These are phyloP conservation scores for Tetracladium maxilliforme DNA, from an alignment of 2,329 filamentous ascomycete genomes.

Conservation along the genomic window DNA sequence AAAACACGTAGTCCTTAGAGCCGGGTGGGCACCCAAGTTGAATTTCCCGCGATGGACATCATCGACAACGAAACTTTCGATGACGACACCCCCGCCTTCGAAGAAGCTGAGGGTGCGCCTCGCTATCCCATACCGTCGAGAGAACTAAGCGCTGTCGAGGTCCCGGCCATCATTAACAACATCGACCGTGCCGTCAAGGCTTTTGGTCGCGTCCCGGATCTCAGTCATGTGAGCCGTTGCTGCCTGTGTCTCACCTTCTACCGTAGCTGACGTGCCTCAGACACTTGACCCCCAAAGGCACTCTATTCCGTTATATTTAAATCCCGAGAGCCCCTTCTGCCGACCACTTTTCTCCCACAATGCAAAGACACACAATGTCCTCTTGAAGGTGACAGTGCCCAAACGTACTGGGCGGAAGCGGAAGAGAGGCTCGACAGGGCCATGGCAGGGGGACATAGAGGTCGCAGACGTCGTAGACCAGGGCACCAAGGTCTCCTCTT, in stretches of 20 bases:
- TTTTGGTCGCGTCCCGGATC: constrained; percentile 32
- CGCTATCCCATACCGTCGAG: constrained; percentile 33
- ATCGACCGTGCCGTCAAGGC: constrained; percentile 48
- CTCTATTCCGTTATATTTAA: constrained; percentile 55
- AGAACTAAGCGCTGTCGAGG: constrained; percentile 46
- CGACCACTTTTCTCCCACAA: constrained; percentile 67
- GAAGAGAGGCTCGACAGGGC: constrained; percentile 60
- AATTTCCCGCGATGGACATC: too few relatives aligned
- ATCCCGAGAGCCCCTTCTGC: constrained; percentile 65
- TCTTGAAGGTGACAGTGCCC: constrained; percentile 77
- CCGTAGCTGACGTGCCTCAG: too few relatives aligned
- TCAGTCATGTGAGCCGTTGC: too few relatives aligned
- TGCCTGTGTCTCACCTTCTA: too few relatives aligned
- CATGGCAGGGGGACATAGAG: constrained; percentile 31
- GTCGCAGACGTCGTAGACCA: background rate
- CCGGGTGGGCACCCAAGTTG: too few relatives aligned
- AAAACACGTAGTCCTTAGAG: too few relatives aligned
- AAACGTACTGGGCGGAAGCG: constrained; percentile 76
- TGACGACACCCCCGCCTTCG: too few relatives aligned
- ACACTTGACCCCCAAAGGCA: too few relatives aligned
- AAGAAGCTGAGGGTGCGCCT: constrained; percentile 18
- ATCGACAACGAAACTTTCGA: too few relatives aligned
- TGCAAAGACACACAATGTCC: constrained; percentile 63
- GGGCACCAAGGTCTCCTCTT: constrained; percentile 17
- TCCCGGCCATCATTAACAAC: constrained; percentile 51